Base-by-base conservation (phyloP, 768 basidiomycete species). In the Daedalea quercina region DNA sequence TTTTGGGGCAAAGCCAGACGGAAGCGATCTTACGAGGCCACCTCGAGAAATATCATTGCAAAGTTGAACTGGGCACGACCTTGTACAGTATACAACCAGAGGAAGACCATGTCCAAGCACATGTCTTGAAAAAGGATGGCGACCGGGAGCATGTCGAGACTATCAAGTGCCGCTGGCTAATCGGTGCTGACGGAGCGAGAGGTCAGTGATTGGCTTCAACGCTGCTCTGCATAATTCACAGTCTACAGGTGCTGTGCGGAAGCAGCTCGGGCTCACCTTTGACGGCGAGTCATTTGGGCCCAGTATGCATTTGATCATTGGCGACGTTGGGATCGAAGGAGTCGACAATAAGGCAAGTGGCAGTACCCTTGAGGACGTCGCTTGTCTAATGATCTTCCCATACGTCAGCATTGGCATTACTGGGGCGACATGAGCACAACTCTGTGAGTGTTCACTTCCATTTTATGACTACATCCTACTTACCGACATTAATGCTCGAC, bases 111-210 rank as follows among this genome's bases (percentile, higher is more conserved):
- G 71, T 75, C 9, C 53, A 57, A 1, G 69, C 65, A 1, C 52
- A 46, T 37, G 58, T 58, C 26, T 20, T 73, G 12, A 57, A 54
- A 11, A 56, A 31, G 3, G 50, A 45, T 17, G 44, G 65, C 2
- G 69, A 60, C 1, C 20, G 62, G 31, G 66, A 67, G 28, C 26
- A 45, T 0, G 45, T 50, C 19, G 70, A 76, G 52, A 61, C 45
- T 3, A 54, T 67, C 3, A 57, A 54, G 11, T 60, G 57, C 20
- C 59, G 65, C 1, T 76, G 65, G 57, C 56, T 79, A 0, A 60
- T 78, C 15, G 75, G 75, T 2, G 62, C 69, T 0, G 78, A 77
- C 52, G 73, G 74, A 15, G 76, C 71, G 0, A 62, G 57, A 57
- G 65, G 69, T 66, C 23, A 22, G 11, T 7, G 4, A 11, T 31